Evolutionary conservation across 1,284 basidiomycete species (phyloP).

Genomic region (Ustilago xerochloae): DNA sequence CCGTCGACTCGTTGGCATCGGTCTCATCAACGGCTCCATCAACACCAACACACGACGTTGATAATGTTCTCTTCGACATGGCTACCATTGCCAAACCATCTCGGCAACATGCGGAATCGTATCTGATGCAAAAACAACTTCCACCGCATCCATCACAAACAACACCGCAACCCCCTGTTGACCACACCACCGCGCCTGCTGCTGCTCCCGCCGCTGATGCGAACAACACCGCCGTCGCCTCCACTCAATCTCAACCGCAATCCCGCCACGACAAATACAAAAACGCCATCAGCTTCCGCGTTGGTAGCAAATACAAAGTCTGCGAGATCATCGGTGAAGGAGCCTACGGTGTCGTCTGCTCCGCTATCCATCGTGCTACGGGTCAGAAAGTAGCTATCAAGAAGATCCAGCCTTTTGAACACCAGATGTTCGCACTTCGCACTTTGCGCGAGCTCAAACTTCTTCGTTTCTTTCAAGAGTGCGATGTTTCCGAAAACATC

Average conservation of each 20-base stretch:
- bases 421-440: conserved; percentile 67
- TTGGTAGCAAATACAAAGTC: conserved; percentile 64
- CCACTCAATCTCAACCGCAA: conserved; percentile 9
- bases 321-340: conserved; percentile 70
- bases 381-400: conserved; percentile 70
- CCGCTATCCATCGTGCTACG: conserved; percentile 67
- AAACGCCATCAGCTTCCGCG: conserved; percentile 60
- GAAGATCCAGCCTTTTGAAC: conserved; percentile 66
- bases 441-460: conserved; percentile 67
- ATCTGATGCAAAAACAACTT: conserved; percentile 15
- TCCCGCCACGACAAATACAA: conserved; percentile 35
- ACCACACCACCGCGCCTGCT: background rate
- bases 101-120: conserved; percentile 10
- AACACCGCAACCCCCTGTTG: background rate
- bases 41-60: conserved; percentile 27
- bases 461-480: conserved; percentile 66
- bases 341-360: conserved; percentile 70
- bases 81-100: conserved; percentile 23
- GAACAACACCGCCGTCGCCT: conserved; percentile 5
- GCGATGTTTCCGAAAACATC: conserved; percentile 64
- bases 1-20: conserved; percentile 27
- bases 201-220: background rate
- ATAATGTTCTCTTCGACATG: conserved; percentile 33
- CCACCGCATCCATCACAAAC: conserved; percentile 1
- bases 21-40: conserved; percentile 20